Base-by-base conservation (phyloP, 148 eudicot genomes). In the Suaeda aralocaspica region DNA sequence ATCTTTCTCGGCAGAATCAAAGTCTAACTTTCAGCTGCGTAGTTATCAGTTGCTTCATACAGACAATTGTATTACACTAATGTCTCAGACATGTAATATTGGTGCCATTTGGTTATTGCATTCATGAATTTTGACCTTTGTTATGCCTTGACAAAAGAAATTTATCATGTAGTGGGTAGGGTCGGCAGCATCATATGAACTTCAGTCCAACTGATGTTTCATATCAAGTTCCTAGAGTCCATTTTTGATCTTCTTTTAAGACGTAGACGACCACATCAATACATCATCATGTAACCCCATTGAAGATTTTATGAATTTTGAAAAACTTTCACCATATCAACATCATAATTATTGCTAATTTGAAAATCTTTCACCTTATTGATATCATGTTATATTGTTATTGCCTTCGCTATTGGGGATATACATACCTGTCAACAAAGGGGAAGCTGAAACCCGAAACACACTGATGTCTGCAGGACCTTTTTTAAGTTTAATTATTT, bases 91-190 rank as follows among this genome's bases (percentile, higher is more conserved):
- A 60, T 31, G 42, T 30, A 18, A 60, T 33, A 14, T 34, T 60
- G 14, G 45, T n/a, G 64, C 44, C n/a, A 60, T 60, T 34, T 60
- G 25, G 44, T 34, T 36, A 7, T 60, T 60, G 34, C 44, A 10
- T 3, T 39, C 5, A 39, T 62, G 29, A 36, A 39, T n/a, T 16
- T 62, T 33, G 66, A 62, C 66, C 28, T 62, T 21, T 36, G 16
- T 36, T n/a, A 8, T 18, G 1, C 7, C 22, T 39, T 28, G 48
- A 62, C 48, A 62, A 39, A 0, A 62, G 14, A 62, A 34, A 10
- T n/a, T 60, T 60, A n/a, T n/a, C 48, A 36, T 62, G 28, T 62
- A n/a, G 66, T 36, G 4, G 28, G 66, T 61, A 29, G 48, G 48
- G 66, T 62, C 46, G 21, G 28, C 48, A 36, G 19, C 19, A n/a